Evolutionary conservation across 2,329 filamentous ascomycete species (phyloP).

Genomic region (Penicillium decumbens): DNA sequence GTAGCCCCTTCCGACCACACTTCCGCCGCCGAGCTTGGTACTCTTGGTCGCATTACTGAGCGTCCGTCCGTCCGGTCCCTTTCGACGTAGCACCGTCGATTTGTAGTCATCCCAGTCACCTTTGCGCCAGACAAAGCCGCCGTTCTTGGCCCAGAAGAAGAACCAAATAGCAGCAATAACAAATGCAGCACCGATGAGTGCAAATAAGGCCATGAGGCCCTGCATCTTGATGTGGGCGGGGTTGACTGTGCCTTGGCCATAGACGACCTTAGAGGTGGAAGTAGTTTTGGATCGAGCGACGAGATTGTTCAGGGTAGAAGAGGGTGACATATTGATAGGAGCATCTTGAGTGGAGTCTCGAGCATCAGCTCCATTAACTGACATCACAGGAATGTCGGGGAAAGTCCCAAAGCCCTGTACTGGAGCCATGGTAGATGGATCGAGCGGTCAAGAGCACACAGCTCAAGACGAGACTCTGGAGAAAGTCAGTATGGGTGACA

Average conservation of each 20-base stretch:
- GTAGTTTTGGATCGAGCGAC: slow-evolving; percentile 26
- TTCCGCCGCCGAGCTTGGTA: slow-evolving; percentile 82
- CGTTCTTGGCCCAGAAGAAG: slow-evolving; percentile 97
- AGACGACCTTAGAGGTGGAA: slow-evolving; percentile 14
- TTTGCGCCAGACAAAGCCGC: slow-evolving; percentile 80
- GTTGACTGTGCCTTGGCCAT: slow-evolving; percentile 39
- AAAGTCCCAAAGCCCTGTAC: slow-evolving; percentile 19
- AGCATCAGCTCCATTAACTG: slow-evolving; percentile 9
- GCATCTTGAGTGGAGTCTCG: slow-evolving; percentile 11
- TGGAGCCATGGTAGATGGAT: slow-evolving; percentile 28
- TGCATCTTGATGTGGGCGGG: slow-evolving; percentile 46
- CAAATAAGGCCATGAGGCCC: slow-evolving; percentile 80
- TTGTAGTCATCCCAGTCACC: slow-evolving; percentile 99
- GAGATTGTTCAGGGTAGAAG: slow-evolving; percentile 28
- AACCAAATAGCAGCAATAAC: slow-evolving; percentile 83
- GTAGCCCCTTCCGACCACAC: slow-evolving; percentile 59
- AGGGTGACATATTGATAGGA: slow-evolving; percentile 13
- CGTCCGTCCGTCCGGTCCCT: slow-evolving; percentile 82
- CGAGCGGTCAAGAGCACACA: slow-evolving; percentile 33
- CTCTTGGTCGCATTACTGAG: slow-evolving; percentile 75
- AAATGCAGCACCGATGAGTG: slow-evolving; percentile 71
- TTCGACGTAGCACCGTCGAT: slow-evolving; percentile 81
- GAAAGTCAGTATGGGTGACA: slow-evolving; percentile 8
- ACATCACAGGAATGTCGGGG: slow-evolving; percentile 21
- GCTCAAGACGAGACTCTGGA: slow-evolving; percentile 33